These are phyloP conservation scores for Wallacemonas sp. DNA, from an alignment of 208 protist genomes.

Conservation along the genomic window DNA sequence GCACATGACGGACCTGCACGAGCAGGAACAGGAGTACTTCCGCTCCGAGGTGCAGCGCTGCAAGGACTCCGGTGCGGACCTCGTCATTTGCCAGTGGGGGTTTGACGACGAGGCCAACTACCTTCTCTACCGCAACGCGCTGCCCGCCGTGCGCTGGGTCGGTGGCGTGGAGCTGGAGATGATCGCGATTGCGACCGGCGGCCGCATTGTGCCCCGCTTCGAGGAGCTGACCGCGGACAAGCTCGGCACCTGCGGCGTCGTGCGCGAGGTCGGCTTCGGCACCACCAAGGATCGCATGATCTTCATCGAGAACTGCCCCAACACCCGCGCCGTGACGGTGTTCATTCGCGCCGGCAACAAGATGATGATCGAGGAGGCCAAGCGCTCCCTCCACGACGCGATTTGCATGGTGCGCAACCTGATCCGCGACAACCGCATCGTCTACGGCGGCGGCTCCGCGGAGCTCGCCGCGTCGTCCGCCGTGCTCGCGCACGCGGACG, in stretches of 20 bases:
- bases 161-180: conserved; percentile 99
- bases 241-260: conserved; percentile 93
- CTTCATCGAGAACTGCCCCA: conserved; percentile 99
- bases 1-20: conserved; percentile 96
- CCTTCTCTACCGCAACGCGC: conserved; percentile 98
- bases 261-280: conserved; percentile 95
- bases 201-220: conserved; percentile 99
- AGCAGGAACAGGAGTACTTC: conserved; percentile 99
- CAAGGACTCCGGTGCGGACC: conserved; percentile 97
- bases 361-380: conserved; percentile 99
- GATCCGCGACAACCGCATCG: conserved; percentile 98
- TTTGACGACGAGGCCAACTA: conserved; percentile 99
- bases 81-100: conserved; percentile 99
- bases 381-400: conserved; percentile 99
- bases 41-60: conserved; percentile 88
- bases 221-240: conserved; percentile 97
- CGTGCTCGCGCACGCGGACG: conserved; percentile 93
- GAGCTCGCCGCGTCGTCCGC: conserved; percentile 98
- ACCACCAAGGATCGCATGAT: conserved; percentile 99
- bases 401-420: conserved; percentile 99
- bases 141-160: conserved; percentile 99
- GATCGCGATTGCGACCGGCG: conserved; percentile 99
- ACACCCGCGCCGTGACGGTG: conserved; percentile 98
- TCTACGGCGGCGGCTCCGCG: conserved; percentile 99
- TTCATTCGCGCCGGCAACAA: conserved; percentile 99